Conservation (phyloP, 2,329 filamentous ascomycete genomes). For the Beauveria asiatica region DNA sequence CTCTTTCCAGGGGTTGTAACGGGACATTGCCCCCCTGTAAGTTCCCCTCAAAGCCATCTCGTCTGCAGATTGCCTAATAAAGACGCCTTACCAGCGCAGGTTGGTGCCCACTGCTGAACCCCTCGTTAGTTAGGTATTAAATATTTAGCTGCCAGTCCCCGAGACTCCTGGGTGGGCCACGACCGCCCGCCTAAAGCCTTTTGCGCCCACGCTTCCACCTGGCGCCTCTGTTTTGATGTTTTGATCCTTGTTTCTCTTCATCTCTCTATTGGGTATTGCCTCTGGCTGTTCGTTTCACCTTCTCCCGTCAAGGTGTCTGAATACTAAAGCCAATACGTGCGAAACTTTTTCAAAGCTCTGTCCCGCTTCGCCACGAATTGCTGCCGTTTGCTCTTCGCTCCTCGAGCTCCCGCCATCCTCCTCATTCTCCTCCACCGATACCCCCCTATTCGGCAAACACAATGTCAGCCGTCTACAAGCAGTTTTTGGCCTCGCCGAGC, state of each 20-base stretch:
- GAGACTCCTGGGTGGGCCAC: not conserved
- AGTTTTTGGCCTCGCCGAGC: constrained; percentile 61
- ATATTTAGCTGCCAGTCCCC: not conserved
- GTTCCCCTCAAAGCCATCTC: not conserved
- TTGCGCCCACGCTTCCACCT: not conserved
- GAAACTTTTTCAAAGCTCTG: not conserved
- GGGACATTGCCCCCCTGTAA: not conserved
- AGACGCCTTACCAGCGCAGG: no score
- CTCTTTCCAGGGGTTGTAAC: not conserved
- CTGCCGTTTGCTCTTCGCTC: not conserved
- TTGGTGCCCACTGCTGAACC: not conserved
- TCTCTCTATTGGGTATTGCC: not conserved
- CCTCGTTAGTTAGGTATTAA: not conserved
- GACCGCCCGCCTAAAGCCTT: constrained; percentile 4
- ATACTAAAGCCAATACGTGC: not conserved
- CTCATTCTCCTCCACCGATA: not conserved
- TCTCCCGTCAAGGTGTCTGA: not conserved
- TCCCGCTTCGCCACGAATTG: not conserved
- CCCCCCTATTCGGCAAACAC: constrained; percentile 15
- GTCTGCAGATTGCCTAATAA: not conserved
- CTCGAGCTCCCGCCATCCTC: not conserved
- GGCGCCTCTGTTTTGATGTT: constrained; percentile 5
- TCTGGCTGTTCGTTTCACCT: not conserved
- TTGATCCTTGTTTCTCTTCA: constrained; percentile 10
- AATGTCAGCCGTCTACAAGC: constrained; percentile 53